Evolutionary conservation across 768 basidiomycete genomes (phyloP), one percentile per base, ranked within the genome.

Genomic region (Russula virescens): DNA sequence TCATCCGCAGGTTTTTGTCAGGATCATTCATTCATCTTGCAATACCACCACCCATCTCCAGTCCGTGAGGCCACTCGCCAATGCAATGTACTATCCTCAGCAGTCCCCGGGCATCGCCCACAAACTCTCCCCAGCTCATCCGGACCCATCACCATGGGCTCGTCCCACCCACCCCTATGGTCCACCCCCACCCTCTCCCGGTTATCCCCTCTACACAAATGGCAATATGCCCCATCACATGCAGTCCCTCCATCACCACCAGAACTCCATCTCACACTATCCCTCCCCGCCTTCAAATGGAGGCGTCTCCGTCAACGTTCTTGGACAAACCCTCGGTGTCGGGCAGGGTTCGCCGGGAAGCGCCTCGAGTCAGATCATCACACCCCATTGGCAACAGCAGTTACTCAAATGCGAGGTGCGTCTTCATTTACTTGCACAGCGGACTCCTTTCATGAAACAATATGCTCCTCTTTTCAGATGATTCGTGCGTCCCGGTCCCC

Each of bases 321-420:
- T 66, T 49, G 65, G 67, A 6, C 65, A 66, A 59, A 42, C 64
- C 16, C 35, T 66, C 14, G 58, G 61, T n/a, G 61, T 68, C 19
- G 67, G 61, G 25, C 67, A 68, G 58, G 61, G 61, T 2, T 68
- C 67, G 31, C 67, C 67, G 42, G 65, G 65, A 42, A 66, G 65
- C 23, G 74, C 75, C 34, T 72, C 73, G 14, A 80, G 81, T 56
- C 86, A 86, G 74, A 81, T 87, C 68, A 84, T 92, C 69, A 85
- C 84, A 21, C 83, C 85, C 2, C 91, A 93, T 65, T 97, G 94
- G 94, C 92, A 95, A 71, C 87, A 94, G 71, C 94, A 97, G 77
- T 76, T 97, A 67, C 79, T 94, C 71, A 92, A 94, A 74, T 94
- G 86, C 73, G 93, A 96, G 79, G 94, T 94, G 73, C 69, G 88